Evolutionary conservation across 2,329 filamentous ascomycete species (phyloP).

Genomic region (Aspergillus neoniger): DNA sequence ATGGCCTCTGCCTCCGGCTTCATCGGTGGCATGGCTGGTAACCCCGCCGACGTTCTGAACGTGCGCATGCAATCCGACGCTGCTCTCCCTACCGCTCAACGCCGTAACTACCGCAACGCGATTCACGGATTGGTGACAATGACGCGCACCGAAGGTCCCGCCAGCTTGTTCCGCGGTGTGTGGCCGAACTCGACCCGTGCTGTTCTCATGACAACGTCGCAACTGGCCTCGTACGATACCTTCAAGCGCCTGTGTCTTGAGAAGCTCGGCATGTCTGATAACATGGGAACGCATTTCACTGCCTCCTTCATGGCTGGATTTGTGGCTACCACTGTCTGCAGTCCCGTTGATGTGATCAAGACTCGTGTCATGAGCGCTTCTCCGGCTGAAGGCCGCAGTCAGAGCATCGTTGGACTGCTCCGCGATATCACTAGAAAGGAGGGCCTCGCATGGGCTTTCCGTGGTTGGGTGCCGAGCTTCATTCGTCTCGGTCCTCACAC

Average conservation of each 20-base stretch:
- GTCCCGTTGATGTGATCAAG: slow-evolving; percentile 68
- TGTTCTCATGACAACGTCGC: slow-evolving; percentile 66
- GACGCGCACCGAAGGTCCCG: slow-evolving; percentile 77
- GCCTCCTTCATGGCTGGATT: slow-evolving; percentile 65
- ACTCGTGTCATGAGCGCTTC: slow-evolving; percentile 64
- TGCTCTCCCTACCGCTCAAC: slow-evolving; percentile 69
- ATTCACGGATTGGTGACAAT: slow-evolving; percentile 84
- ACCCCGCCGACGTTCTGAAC: slow-evolving; percentile 94
- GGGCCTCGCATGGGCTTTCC: slow-evolving; percentile 65
- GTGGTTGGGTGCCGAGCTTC: slow-evolving; percentile 68
- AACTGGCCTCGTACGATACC: slow-evolving; percentile 64
- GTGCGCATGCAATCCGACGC: slow-evolving; percentile 97
- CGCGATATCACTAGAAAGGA: slow-evolving; percentile 58
- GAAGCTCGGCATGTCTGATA: slow-evolving; percentile 55
- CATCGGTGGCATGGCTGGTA: slow-evolving; percentile 84
- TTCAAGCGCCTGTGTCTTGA: slow-evolving; percentile 62
- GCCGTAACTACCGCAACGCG: slow-evolving; percentile 87
- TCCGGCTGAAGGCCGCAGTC: slow-evolving; percentile 42
- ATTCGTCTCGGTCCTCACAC: slow-evolving; percentile 67
- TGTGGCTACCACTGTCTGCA: slow-evolving; percentile 68
- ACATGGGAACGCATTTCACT: slow-evolving; percentile 62
- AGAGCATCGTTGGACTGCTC: slow-evolving; percentile 52
- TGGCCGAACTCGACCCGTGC: slow-evolving; percentile 65
- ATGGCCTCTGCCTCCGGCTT: slow-evolving; percentile 85
- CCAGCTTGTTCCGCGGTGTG: slow-evolving; percentile 75